Conservation (phyloP, 75 land plant genomes). For the Cunninghamia lanceolata region DNA sequence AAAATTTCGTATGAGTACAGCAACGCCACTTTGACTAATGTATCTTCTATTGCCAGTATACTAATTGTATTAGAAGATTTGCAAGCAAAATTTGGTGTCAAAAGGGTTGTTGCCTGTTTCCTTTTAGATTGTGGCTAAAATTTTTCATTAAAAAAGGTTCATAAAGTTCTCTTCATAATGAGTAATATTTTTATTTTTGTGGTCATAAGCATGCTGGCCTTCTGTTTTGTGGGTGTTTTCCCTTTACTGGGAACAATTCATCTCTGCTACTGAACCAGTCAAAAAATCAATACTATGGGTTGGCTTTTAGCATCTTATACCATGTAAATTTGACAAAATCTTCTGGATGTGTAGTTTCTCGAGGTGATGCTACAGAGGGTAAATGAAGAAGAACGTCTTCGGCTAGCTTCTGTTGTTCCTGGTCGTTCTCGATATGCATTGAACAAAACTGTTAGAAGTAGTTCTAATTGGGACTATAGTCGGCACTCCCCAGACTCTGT, state of each 20-base stretch:
- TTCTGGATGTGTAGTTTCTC: conserved; percentile 19
- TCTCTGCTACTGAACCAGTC: neutral
- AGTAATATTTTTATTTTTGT: neutral
- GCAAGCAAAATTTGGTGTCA: neutral
- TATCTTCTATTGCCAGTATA: neutral
- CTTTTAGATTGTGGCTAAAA: neutral
- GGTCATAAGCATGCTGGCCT: neutral
- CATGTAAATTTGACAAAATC: neutral
- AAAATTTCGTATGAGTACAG: too few species aligned
- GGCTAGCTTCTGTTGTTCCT: conserved; percentile 31
- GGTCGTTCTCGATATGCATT: conserved; percentile 20
- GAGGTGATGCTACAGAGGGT: conserved; percentile 49
- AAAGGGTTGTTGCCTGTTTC: neutral
- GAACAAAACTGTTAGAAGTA: conserved; percentile 14
- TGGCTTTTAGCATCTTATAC: neutral
- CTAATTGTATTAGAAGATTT: neutral
- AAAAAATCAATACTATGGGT: neutral
- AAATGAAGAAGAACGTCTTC: conserved; percentile 47
- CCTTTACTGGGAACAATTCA: neutral
- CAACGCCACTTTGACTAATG: neutral
- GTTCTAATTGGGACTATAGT: conserved; percentile 8
- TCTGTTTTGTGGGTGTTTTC: neutral
- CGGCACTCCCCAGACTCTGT: conserved; percentile 9
- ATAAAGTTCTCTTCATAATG: neutral
- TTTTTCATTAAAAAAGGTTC: neutral